A percentile compares a stretch with the other conserved stretches of the same genome.
Evolutionary conservation across 2,329 filamentous ascomycete genomes (phyloP).

Genomic region (Fusarium beomiforme): DNA sequence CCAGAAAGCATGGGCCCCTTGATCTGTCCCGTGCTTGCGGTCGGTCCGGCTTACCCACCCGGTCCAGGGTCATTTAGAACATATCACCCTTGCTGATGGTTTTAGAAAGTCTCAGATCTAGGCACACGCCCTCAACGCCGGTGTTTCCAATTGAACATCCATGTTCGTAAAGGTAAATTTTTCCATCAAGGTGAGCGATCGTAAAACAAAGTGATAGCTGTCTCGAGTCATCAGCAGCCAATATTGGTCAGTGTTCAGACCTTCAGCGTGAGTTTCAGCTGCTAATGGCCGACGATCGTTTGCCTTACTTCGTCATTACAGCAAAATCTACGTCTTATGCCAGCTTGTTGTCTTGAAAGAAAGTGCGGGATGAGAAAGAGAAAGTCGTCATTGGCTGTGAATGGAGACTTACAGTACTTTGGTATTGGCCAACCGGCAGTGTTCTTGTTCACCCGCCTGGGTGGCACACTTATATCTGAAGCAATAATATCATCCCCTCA

Average conservation of each 20-base stretch:
- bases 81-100: slow-evolving; percentile 23
- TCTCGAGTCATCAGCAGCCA: not conserved
- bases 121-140: slow-evolving; percentile 27
- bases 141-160: slow-evolving; percentile 33
- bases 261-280: slow-evolving; percentile 1
- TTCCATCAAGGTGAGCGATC: not conserved
- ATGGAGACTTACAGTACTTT: not conserved
- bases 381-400: not conserved
- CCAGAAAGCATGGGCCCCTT: slow-evolving; percentile 22
- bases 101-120: slow-evolving; percentile 27
- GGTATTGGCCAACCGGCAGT: not conserved
- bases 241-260: not conserved
- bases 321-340: not conserved
- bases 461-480: not conserved
- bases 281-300: not conserved
- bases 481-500: not conserved
- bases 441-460: not conserved
- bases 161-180: not conserved
- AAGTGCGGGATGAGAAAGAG: not conserved
- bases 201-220: not conserved
- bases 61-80: slow-evolving; percentile 26
- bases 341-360: not conserved
- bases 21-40: slow-evolving; percentile 21
- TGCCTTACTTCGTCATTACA: not conserved
- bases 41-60: slow-evolving; percentile 35